phyloP scores from a whole-genome alignment of 1,284 basidiomycete species.

The Polyporus tsugae region DNA sequence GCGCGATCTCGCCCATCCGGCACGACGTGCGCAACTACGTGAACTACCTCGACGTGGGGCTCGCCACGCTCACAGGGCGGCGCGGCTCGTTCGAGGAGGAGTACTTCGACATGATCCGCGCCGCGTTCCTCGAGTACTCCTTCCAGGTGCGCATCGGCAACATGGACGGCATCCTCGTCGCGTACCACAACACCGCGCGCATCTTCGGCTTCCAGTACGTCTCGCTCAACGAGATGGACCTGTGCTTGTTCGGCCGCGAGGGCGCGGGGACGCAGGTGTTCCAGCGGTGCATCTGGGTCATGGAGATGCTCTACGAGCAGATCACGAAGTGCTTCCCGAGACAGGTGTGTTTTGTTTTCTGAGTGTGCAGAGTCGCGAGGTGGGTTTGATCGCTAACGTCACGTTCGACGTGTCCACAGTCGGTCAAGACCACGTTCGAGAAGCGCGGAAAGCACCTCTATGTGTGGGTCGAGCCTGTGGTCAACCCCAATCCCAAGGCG shows the following conservation, averaged over 20 bases:
- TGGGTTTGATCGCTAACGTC: not conserved
- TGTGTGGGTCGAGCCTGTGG: constrained; percentile 71
- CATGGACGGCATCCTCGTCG: constrained; percentile 97
- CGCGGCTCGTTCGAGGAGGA: constrained; percentile 87
- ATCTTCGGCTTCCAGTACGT: constrained; percentile 98
- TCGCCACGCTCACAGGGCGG: constrained; percentile 67
- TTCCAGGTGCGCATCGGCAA: constrained; percentile 96
- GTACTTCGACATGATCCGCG: constrained; percentile 92
- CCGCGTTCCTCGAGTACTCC: constrained; percentile 96
- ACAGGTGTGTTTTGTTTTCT: constrained; percentile 52
- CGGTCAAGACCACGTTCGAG: constrained; percentile 68
- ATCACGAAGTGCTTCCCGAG: constrained; percentile 71
- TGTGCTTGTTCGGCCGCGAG: constrained; percentile 73
- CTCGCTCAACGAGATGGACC: constrained; percentile 89
- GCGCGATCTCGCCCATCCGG: constrained; percentile 87
- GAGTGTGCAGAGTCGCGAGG: not conserved
- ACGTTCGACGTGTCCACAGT: constrained; percentile 44
- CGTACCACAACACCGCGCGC: constrained; percentile 91
- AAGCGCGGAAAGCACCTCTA: constrained; percentile 55
- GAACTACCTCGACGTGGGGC: constrained; percentile 83
- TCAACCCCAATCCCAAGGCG: constrained; percentile 49
- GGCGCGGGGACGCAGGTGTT: constrained; percentile 81
- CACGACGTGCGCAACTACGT: constrained; percentile 88
- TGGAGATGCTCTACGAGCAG: constrained; percentile 77
- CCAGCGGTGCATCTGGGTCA: constrained; percentile 73